Evolutionary conservation across 2,329 filamentous ascomycete genomes (phyloP).

Genomic region (Talaromyces marneffei): DNA sequence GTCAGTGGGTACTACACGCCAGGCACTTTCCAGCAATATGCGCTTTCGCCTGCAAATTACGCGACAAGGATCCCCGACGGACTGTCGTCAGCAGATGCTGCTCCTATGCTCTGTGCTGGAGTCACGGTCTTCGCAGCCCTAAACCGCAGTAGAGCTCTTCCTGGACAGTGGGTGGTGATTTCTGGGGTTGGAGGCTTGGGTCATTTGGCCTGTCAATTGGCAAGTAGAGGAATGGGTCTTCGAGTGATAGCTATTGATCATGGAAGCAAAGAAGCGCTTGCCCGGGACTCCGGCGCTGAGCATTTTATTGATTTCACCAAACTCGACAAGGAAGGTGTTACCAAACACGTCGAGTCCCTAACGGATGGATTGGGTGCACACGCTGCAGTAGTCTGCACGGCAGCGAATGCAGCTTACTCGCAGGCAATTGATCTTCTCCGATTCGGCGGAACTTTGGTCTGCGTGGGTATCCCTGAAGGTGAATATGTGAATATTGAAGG

Average conservation of each 20-base stretch:
- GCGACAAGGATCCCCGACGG: conserved; percentile 63
- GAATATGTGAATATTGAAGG: conserved; percentile 41
- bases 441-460: conserved; percentile 48
- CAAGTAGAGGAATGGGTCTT: conserved; percentile 54
- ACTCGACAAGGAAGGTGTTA: conserved; percentile 43
- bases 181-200: conserved; percentile 59
- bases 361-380: conserved; percentile 56
- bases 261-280: conserved; percentile 54
- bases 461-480: conserved; percentile 49
- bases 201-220: conserved; percentile 58
- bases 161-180: conserved; percentile 57
- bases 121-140: conserved; percentile 63
- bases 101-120: conserved; percentile 63
- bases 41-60: conserved; percentile 58
- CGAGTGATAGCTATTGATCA: conserved; percentile 62
- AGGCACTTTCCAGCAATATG: conserved; percentile 69
- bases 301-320: conserved; percentile 59
- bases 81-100: conserved; percentile 55
- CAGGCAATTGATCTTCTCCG: conserved; percentile 45
- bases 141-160: conserved; percentile 53
- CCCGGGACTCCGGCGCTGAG: conserved; percentile 58
- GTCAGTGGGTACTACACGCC: conserved; percentile 63
- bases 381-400: conserved; percentile 54
- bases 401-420: conserved; percentile 46
- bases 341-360: conserved; percentile 51